Evolutionary conservation across 305 asterid species (phyloP), one percentile per base, ranked within the genome.

Genomic region (Andrographis paniculata): DNA sequence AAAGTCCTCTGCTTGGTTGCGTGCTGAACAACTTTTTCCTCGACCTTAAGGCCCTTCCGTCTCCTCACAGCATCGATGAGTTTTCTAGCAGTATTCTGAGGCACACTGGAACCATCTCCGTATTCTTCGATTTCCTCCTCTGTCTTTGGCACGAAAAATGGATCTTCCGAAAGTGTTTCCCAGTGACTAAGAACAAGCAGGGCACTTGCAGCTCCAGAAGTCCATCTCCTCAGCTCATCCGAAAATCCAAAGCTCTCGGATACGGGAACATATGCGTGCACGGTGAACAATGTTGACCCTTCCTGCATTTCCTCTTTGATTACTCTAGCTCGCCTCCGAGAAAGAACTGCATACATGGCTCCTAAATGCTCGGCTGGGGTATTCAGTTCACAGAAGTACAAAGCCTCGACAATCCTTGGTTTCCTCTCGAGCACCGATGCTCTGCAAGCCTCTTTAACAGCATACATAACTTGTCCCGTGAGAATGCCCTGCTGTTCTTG

Each of bases 221-320:
- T 89, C 86, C 89, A 74, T 61, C 84, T 79, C 57, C 98, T 78
- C 70, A 89, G 61, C 75, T 85, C 98, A 43, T 89, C 98, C 2
- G 89, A 79, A 54, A 89, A 89, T 17, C 98, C 98, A 52, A 85
- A 79, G 71, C 98, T 85, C 63, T 89, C 95, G 45, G 94, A 67
- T 50, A 89, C 94, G 15, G 95, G 98, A 24, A 89, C 84, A 48
- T 89, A 89, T 0, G 95, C 93, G n/a, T 82, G 87, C 31, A 89
- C 98, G 17, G 79, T 78, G 60, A 89, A 89, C 62, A 89, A 54
- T 3, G 95, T 61, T 5, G 98, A 89, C n/a, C 95, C 91, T 71
- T 89, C 98, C 49, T 82, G 95, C 98, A 89, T 85, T 74, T 89
- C 98, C 58, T 89, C 95, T 67, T 89, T 89, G 17, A 89, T 67